Percentiles rank a stretch among this genome's conserved stretches.
Evolutionary conservation across 225 moss, liverwort and hornwort species (phyloP).

Genomic region (Pleurozium schreberi): DNA sequence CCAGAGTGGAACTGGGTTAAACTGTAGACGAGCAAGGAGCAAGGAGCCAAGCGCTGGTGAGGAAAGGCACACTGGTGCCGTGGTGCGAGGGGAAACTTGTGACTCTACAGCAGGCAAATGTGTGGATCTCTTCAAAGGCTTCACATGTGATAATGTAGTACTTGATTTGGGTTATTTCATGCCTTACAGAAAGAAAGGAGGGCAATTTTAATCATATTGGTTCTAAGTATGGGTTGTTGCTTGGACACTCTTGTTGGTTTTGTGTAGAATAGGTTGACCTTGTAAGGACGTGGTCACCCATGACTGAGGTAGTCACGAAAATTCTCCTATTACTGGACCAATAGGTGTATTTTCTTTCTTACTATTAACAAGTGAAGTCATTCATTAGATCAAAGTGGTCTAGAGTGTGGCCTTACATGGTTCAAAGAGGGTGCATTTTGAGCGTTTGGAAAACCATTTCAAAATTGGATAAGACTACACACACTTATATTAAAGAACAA

Average conservation of each 20-base stretch:
- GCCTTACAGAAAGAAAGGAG: fast-evolving
- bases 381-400: too few relatives aligned
- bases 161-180: background rate
- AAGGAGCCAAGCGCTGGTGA: too few relatives aligned
- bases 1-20: background rate
- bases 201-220: background rate
- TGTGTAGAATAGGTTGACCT: background rate
- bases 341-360: too few relatives aligned
- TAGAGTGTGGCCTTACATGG: too few relatives aligned
- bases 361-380: too few relatives aligned
- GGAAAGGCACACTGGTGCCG: background rate
- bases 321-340: too few relatives aligned
- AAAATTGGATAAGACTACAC: too few relatives aligned
- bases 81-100: background rate
- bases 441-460: background rate
- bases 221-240: background rate
- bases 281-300: too few relatives aligned
- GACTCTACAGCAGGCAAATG: background rate
- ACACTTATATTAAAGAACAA: background rate
- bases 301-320: too few relatives aligned
- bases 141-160: background rate
- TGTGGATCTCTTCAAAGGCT: background rate
- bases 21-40: background rate
- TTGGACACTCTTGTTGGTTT: too few relatives aligned
- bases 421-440: too few relatives aligned